phyloP scores from a whole-genome alignment of 306 rosid genomes.

The Prinsepia uniflora region DNA sequence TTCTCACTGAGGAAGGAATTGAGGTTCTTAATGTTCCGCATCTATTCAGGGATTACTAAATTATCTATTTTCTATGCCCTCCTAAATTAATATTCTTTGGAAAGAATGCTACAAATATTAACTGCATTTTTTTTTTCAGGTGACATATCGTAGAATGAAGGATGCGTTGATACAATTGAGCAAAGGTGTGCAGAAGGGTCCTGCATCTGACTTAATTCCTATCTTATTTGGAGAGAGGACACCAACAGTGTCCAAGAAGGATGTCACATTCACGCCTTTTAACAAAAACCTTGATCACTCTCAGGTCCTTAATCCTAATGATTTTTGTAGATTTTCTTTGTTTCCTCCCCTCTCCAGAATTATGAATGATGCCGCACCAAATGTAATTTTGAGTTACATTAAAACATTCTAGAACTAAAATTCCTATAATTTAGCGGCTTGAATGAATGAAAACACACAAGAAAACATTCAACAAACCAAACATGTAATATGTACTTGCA shows the following conservation, averaged over 20 bases:
- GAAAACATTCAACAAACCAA: background rate
- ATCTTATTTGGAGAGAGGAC: slow-evolving; percentile 83
- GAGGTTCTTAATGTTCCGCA: background rate
- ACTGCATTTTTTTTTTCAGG: slow-evolving; percentile 40
- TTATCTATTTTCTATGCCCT: background rate
- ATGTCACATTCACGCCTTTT: slow-evolving; percentile 55
- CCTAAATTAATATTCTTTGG: slow-evolving; percentile 10
- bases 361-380: no score
- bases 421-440: background rate
- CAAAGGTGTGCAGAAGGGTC: slow-evolving; percentile 93
- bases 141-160: slow-evolving; percentile 93
- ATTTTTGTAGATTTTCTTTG: background rate
- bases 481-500: background rate
- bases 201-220: slow-evolving; percentile 82
- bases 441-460: background rate
- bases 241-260: slow-evolving; percentile 79
- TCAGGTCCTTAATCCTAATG: slow-evolving; percentile 54
- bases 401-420: background rate
- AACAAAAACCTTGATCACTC: slow-evolving; percentile 85
- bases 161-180: slow-evolving; percentile 87
- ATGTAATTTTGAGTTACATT: background rate
- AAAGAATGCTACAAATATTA: slow-evolving; percentile 18
- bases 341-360: background rate
- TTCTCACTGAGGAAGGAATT: background rate
- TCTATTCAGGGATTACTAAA: background rate